These are phyloP conservation scores for Iberis pinnata DNA, from an alignment of 345 rosid species.

Conservation along the genomic window DNA sequence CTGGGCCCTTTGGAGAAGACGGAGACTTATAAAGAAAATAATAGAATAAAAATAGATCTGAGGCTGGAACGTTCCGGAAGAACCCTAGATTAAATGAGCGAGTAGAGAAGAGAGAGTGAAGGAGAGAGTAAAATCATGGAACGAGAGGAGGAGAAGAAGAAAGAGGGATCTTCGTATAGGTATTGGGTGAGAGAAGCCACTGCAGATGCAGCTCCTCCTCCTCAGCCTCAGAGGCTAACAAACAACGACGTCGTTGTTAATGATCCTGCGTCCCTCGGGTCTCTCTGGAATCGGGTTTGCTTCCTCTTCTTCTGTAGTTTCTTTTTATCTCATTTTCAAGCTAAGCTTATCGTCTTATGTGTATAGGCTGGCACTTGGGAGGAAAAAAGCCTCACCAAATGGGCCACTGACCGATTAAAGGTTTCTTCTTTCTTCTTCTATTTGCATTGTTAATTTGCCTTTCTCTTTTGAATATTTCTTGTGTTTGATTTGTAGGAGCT, in stretches of 20 bases:
- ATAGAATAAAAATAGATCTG: conserved; percentile 24
- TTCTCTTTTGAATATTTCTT: background rate
- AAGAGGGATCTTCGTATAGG: conserved; percentile 50
- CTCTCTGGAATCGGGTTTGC: conserved; percentile 72
- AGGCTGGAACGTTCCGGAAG: conserved; percentile 26
- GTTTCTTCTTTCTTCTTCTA: conserved; percentile 34
- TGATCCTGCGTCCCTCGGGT: conserved; percentile 50
- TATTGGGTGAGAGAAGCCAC: conserved; percentile 83
- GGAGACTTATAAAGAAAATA: background rate
- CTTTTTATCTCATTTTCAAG: background rate
- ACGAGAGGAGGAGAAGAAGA: conserved; percentile 34
- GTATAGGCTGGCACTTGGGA: conserved; percentile 96
- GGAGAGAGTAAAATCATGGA: conserved; percentile 29
- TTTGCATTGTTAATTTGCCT: background rate
- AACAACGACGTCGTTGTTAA: conserved; percentile 31
- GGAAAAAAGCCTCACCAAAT: conserved; percentile 75
- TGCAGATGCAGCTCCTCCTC: conserved; percentile 72
- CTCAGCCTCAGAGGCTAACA: conserved; percentile 56
- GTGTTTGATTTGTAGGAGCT: conserved; percentile 45
- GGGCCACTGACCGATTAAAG: conserved; percentile 80
- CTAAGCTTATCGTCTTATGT: background rate
- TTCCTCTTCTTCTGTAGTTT: background rate
- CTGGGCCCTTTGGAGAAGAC: conserved; percentile 17
- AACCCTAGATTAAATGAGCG: conserved; percentile 27
- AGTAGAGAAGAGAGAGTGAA: conserved; percentile 11